Evolutionary conservation across 257 asterid species (phyloP).

Genomic region (Solanum chiquidenum): DNA sequence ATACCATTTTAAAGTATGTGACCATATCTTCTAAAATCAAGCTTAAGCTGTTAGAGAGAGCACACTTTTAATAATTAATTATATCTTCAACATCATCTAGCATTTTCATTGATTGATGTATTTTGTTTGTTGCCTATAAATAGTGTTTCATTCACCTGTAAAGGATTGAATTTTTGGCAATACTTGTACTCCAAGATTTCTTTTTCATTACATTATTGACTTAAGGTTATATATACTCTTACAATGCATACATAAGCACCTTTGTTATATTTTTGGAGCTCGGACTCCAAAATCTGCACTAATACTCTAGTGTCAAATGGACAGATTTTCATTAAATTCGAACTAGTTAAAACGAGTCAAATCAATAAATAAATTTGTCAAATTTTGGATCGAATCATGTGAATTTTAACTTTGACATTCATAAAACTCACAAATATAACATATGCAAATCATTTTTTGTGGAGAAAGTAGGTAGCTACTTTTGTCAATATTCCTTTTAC

Average conservation of each 20-base stretch:
- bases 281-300: not conserved
- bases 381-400: not conserved
- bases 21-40: no score
- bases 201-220: not conserved
- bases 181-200: not conserved
- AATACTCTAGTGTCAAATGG: not conserved
- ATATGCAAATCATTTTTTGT: not conserved
- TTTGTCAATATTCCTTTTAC: not conserved
- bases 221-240: not conserved
- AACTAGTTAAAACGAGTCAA: not conserved
- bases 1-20: no score
- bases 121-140: not conserved
- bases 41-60: no score
- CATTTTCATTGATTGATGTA: not conserved
- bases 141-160: not conserved
- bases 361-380: not conserved
- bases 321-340: not conserved
- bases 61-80: no score
- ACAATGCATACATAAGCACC: not conserved
- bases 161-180: not conserved
- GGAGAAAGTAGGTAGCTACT: not conserved
- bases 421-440: not conserved
- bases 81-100: not conserved
- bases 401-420: not conserved
- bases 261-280: not conserved